A percentile compares a stretch with the other conserved stretches of the same genome.
Conservation (phyloP, 495 filamentous ascomycete genomes). For the Articulospora tetracladia region DNA sequence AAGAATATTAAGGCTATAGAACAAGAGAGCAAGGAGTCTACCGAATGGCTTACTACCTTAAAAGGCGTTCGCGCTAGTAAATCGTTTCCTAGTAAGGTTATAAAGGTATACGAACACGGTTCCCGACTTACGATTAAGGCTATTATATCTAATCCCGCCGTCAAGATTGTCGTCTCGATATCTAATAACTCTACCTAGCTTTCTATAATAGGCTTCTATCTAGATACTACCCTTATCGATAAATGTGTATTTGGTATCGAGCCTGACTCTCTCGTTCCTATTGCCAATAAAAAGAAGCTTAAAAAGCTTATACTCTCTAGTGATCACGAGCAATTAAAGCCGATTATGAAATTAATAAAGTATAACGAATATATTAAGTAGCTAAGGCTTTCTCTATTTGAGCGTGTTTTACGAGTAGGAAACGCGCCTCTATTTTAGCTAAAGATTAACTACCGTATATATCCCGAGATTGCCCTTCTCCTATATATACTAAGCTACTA, state of each 20-base stretch:
- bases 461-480: constrained; percentile 10
- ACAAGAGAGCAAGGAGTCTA: too few species aligned
- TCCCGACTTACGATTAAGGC: too few species aligned
- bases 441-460: constrained; percentile 10
- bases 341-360: neutral
- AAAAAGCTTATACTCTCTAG: neutral
- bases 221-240: neutral
- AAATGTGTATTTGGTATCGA: constrained; percentile 1
- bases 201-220: neutral
- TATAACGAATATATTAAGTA: neutral
- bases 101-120: neutral
- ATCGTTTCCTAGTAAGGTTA: neutral
- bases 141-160: neutral
- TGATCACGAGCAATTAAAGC: constrained; percentile 10
- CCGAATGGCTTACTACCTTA: neutral
- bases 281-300: neutral
- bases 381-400: neutral
- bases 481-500: constrained; percentile 2
- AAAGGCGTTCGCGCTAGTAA: neutral
- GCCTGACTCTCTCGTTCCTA: neutral
- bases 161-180: constrained; percentile 4
- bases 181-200: constrained; percentile 3
- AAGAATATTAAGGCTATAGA: too few species aligned
- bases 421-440: constrained; percentile 3
- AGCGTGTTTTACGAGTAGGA: neutral